These are phyloP conservation scores for Saccharomyces hybrid DNA, from an alignment of 1,139 yeast species.

Conservation along the genomic window DNA sequence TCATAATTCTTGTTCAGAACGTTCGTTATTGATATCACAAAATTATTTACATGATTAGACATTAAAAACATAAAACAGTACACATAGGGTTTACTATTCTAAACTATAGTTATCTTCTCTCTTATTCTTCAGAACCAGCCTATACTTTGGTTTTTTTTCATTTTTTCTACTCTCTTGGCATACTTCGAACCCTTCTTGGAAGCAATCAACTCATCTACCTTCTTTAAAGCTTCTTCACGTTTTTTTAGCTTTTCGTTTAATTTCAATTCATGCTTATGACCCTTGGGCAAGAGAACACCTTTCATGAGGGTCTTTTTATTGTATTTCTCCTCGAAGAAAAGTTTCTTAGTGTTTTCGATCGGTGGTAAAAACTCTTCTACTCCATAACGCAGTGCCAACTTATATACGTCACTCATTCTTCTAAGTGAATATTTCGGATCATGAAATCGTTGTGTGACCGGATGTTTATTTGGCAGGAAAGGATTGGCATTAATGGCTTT, in stretches of 20 bases:
- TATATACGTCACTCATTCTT: conserved; percentile 77
- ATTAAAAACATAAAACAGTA: neutral
- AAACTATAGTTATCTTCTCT: neutral
- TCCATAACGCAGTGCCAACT: conserved; percentile 77
- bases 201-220: conserved; percentile 65
- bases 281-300: conserved; percentile 74
- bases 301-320: conserved; percentile 60
- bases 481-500: conserved; percentile 74
- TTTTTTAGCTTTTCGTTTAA: conserved; percentile 52
- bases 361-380: conserved; percentile 73
- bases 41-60: neutral
- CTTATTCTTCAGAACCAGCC: neutral
- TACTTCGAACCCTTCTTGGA: conserved; percentile 57
- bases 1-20: neutral
- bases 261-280: conserved; percentile 71
- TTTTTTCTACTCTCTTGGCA: conserved; percentile 48
- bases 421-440: conserved; percentile 74
- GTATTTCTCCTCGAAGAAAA: conserved; percentile 75
- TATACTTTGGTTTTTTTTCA: conserved; percentile 26
- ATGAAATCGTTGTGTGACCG: conserved; percentile 69
- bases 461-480: conserved; percentile 77
- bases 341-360: conserved; percentile 39
- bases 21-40: neutral
- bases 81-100: neutral
- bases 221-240: conserved; percentile 57